These are phyloP conservation scores for Serendipita sp. DNA, from an alignment of 768 basidiomycete genomes.

Conservation along the genomic window DNA sequence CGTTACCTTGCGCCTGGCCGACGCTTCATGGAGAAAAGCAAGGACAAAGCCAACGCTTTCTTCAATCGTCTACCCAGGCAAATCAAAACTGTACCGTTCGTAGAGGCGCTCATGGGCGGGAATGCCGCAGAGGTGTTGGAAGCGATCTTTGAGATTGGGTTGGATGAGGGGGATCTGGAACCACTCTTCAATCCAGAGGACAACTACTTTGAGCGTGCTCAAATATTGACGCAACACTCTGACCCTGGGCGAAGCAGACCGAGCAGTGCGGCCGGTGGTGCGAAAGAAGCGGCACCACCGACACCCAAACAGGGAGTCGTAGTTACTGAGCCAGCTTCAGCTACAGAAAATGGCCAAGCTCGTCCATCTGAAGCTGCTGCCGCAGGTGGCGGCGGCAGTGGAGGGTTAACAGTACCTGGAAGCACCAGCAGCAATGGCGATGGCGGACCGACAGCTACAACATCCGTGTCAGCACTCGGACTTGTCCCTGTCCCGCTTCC, in stretches of 20 bases:
- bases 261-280: constrained; percentile 18
- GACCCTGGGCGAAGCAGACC: constrained; percentile 13
- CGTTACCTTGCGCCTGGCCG: constrained; percentile 42
- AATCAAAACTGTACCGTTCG: constrained; percentile 55
- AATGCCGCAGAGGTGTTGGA: constrained; percentile 52
- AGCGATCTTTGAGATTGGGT: constrained; percentile 62
- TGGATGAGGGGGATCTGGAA: constrained; percentile 1
- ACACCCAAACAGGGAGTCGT: neutral
- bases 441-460: neutral
- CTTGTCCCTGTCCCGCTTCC: too few species aligned
- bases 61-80: constrained; percentile 54
- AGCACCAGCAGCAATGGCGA: neutral
- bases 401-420: neutral
- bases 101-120: constrained; percentile 65
- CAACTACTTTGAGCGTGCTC: constrained; percentile 8
- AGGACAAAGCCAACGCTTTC: constrained; percentile 36
- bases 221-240: constrained; percentile 2
- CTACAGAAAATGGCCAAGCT: neutral
- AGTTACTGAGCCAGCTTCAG: neutral
- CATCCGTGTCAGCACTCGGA: neutral
- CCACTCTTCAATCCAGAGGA: constrained; percentile 8
- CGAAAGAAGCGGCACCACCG: constrained; percentile 7
- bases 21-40: constrained; percentile 35
- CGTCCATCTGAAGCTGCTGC: neutral
- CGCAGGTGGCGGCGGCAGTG: neutral